Evolutionary conservation across 257 asterid species (phyloP), one percentile per base, ranked within the genome.

Genomic region (Ophiorrhiza pumila): DNA sequence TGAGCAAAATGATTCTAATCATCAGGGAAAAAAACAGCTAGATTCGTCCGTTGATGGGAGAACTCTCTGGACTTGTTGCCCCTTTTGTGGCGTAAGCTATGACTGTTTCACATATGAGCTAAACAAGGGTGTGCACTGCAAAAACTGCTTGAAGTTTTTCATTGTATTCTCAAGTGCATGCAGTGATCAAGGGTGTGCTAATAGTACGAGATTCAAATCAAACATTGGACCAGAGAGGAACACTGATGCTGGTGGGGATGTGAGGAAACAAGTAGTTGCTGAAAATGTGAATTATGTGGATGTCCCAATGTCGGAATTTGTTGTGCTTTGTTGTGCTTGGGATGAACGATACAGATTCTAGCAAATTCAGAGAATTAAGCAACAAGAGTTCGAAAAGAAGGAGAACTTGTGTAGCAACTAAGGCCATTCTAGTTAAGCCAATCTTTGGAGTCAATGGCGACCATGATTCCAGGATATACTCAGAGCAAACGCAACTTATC

Each of bases 21-120:
- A 34, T 3, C 1, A 62, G n/a, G 68, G 23, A 56, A 57, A 77
- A 41, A 41, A 75, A 67, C 82, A 66, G 47, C 68, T 77, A n/a
- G 39, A 66, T 69, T 15, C 81, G 32, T 52, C 80, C 68, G 39
- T 50, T 49, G 56, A 55, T 39, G 71, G 15, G 80, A 78, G 59
- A 46, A 71, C 65, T n/a, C n/a, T n/a, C n/a, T n/a, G n/a, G n/a
- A 84, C 86, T 88, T 20, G 59, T 15, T 88, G 94, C 76, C 88
- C 88, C 3, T 84, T 17, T 73, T 86, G 90, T 77, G 47, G 46
- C 13, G 20, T 23, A 18, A 83, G 57, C 50, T 77, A 66, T 80
- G 85, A 79, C 82, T 84, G 79, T 67, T 77, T 5, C 15, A 76
- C 79, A 65, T 31, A 71, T 53, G 65, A 10, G 74, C 20, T 81